Evolutionary conservation across 768 basidiomycete genomes (phyloP).

Genomic region (Mycena vitilis): DNA sequence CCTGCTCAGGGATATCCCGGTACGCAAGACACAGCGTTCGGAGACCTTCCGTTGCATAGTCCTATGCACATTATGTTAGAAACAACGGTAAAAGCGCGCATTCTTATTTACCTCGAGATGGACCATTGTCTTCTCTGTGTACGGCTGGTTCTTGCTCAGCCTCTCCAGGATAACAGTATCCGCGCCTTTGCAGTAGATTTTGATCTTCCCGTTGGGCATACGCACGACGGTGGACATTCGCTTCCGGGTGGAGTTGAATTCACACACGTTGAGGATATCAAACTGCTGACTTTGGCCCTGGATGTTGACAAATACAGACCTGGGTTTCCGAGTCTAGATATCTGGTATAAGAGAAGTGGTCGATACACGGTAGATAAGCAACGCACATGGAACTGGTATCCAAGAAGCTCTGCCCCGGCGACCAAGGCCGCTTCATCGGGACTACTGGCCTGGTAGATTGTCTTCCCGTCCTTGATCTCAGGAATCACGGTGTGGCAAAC

Average conservation of each 20-base stretch:
- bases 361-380: not conserved
- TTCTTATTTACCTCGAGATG: slow-evolving; percentile 83
- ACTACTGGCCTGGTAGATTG: slow-evolving; percentile 94
- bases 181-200: slow-evolving; percentile 96
- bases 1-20: slow-evolving; percentile 90
- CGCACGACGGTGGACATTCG: slow-evolving; percentile 97
- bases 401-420: slow-evolving; percentile 90
- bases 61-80: slow-evolving; percentile 56
- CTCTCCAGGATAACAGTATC: slow-evolving; percentile 98
- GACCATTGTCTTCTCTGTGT: slow-evolving; percentile 84
- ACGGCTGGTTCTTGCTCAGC: slow-evolving; percentile 85
- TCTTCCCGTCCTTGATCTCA: slow-evolving; percentile 89
- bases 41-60: slow-evolving; percentile 96
- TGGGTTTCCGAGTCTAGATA: slow-evolving; percentile 90
- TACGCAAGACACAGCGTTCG: slow-evolving; percentile 97
- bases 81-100: not conserved
- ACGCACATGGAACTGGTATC: slow-evolving; percentile 94
- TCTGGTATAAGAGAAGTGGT: slow-evolving; percentile 15
- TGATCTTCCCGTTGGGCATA: slow-evolving; percentile 89
- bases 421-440: slow-evolving; percentile 98
- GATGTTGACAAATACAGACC: slow-evolving; percentile 91
- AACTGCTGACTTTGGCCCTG: slow-evolving; percentile 81
- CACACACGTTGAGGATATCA: slow-evolving; percentile 95
- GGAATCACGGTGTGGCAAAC: slow-evolving; percentile 99
- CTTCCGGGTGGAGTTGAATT: slow-evolving; percentile 98